phyloP scores from a whole-genome alignment of 2,329 filamentous ascomycete genomes.

The Sclerotinia glacialis region DNA sequence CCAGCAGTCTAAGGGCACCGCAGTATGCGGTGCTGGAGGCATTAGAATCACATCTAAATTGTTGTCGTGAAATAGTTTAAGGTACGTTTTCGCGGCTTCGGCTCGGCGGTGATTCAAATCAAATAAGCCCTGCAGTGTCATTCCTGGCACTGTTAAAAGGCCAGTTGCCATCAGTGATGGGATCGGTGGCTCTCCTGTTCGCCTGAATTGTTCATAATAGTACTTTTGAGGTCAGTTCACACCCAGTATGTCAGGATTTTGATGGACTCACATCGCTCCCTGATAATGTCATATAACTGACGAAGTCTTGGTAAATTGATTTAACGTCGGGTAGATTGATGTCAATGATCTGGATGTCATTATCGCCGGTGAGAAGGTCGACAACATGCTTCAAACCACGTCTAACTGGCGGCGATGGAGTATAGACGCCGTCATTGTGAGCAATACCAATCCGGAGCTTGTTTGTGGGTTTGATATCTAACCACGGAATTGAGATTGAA shows the following conservation, averaged over 20 bases:
- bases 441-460: conserved; percentile 10
- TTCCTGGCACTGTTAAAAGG: conserved; percentile 29
- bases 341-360: not conserved
- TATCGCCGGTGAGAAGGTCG: not conserved
- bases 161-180: conserved; percentile 45
- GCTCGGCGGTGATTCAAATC: conserved; percentile 34
- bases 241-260: no score
- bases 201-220: not conserved
- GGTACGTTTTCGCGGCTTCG: conserved; percentile 31
- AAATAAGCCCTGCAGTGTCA: conserved; percentile 32
- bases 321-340: conserved; percentile 32
- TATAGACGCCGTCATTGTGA: not conserved
- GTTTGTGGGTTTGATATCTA: not conserved
- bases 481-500: conserved; percentile 34
- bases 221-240: not conserved
- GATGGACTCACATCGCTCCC: conserved; percentile 34
- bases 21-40: conserved; percentile 50
- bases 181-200: not conserved
- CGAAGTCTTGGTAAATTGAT: conserved; percentile 50
- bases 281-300: conserved; percentile 33
- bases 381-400: not conserved
- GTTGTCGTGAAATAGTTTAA: conserved; percentile 22
- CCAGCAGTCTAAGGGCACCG: conserved; percentile 44
- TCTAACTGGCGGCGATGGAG: not conserved
- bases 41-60: conserved; percentile 52